phyloP scores from a whole-genome alignment of 345 rosid species.

The Gossypium mustelinum region DNA sequence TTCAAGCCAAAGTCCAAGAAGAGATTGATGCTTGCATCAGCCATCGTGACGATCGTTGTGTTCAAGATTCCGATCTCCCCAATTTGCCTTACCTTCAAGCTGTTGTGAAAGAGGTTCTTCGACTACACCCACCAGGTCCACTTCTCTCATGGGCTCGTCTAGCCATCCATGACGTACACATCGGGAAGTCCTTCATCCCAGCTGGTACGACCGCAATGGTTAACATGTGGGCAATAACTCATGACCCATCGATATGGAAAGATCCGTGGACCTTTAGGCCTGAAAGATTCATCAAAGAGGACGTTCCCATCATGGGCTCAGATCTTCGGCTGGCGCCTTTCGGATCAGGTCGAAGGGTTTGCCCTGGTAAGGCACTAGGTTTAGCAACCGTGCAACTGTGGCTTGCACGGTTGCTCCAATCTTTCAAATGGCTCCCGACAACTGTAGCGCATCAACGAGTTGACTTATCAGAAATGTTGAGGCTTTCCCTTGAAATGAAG shows the following conservation, averaged over 20 bases:
- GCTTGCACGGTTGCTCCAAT: constrained; percentile 57
- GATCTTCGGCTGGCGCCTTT: constrained; percentile 63
- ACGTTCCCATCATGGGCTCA: constrained; percentile 57
- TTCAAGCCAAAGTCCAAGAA: constrained; percentile 43
- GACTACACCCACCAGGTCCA: constrained; percentile 72
- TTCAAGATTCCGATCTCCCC: constrained; percentile 50
- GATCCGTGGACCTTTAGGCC: constrained; percentile 56
- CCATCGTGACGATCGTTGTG: constrained; percentile 18
- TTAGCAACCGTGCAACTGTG: constrained; percentile 55
- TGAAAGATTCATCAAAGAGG: constrained; percentile 34
- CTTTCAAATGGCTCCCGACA: constrained; percentile 45
- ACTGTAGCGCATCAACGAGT: constrained; percentile 19
- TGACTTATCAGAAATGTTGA: constrained; percentile 48
- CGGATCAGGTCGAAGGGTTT: constrained; percentile 73
- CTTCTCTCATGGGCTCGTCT: constrained; percentile 80
- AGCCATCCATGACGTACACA: constrained; percentile 47
- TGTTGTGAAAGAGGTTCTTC: constrained; percentile 53
- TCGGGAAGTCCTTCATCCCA: constrained; percentile 47
- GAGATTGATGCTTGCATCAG: constrained; percentile 42
- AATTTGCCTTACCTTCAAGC: constrained; percentile 56
- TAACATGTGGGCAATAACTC: constrained; percentile 84
- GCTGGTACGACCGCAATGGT: constrained; percentile 75
- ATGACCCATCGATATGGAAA: constrained; percentile 51
- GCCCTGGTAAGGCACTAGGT: constrained; percentile 65
- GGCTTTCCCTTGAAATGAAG: constrained; percentile 60